Evolutionary conservation across 2,329 filamentous ascomycete species (phyloP), one percentile per base, ranked within the genome.

Genomic region (Graphilbum sp.): DNA sequence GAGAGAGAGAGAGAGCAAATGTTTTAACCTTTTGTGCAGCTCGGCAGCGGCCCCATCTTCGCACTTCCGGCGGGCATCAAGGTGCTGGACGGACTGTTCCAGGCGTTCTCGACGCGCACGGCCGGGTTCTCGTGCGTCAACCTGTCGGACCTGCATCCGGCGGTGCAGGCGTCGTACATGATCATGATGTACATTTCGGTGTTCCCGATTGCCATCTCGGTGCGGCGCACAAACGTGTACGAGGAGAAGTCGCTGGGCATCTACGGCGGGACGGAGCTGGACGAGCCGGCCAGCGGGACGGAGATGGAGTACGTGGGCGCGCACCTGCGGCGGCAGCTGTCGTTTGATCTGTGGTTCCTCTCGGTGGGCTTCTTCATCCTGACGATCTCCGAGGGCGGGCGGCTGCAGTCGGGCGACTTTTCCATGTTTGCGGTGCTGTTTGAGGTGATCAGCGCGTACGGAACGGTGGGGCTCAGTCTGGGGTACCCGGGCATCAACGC

Each of bases 171-270:
- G 13, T 84, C 86, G 19, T 96, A 95, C 60, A 65, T 96, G 58
- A 78, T 96, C 57, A 96, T 96, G 90, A 96, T 96, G 90, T 96
- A 96, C 58, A 94, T 96, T 44, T 94, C 87, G 41, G 83, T 95
- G 42, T 93, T 94, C 49, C 88, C 88, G 5, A 93, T 96, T 49
- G 88, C 90, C 53, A 96, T 96, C 50, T 90, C 83, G 7, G 81
- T 96, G 49, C 85, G 88, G 38, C 70, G 83, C 46, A 95, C 88
- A 41, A 96, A 96, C 54, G 88, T 95, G 3, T 96, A 96, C 61
- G 88, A 95, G 57, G 88, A 96, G 54, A 83, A 79, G 46, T 84
- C 78, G 1, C 69, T 90, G 0, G 84, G 84, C 5, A 74, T 92
- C 23, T 86, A 80, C 51, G 63, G 61, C 36, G 52, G 60, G n/a